phyloP scores from a whole-genome alignment of 2,329 filamentous ascomycete species.

The Aspergillus ruber region DNA sequence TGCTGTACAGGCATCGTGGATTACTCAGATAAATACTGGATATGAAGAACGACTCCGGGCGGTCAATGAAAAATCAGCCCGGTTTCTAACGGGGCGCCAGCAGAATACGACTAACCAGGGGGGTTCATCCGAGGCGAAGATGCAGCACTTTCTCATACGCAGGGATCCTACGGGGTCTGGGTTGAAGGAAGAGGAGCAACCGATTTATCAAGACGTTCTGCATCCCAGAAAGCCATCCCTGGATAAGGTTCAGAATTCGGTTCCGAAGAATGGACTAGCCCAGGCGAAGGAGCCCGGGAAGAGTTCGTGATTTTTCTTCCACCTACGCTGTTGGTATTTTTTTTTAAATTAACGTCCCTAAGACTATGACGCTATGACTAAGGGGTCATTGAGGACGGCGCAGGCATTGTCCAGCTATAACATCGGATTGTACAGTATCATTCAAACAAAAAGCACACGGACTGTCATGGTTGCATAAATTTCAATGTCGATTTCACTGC shows the following conservation, averaged over 20 bases:
- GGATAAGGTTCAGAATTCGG: background rate
- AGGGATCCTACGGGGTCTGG: constrained; percentile 54
- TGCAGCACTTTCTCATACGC: constrained; percentile 70
- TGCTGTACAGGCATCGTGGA: constrained; percentile 65
- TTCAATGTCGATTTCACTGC: no score
- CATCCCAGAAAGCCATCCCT: constrained; percentile 8
- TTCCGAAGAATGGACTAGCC: background rate
- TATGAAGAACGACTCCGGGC: constrained; percentile 62
- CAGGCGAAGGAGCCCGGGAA: background rate
- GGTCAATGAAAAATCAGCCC: constrained; percentile 59
- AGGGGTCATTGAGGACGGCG: background rate
- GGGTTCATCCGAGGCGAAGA: constrained; percentile 52
- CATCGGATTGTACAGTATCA: background rate
- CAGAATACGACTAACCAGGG: constrained; percentile 47
- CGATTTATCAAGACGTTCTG: constrained; percentile 33
- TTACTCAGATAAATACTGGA: constrained; percentile 55
- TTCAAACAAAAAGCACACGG: background rate
- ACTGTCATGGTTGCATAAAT: background rate
- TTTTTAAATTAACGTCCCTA: background rate
- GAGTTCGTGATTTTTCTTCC: background rate
- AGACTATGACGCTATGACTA: background rate
- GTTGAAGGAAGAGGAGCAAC: constrained; percentile 38
- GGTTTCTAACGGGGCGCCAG: constrained; percentile 47
- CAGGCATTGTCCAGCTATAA: background rate
- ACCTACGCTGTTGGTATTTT: background rate